Conservation (phyloP, 2,329 filamentous ascomycete species). For the Xylariaceae sp. region DNA sequence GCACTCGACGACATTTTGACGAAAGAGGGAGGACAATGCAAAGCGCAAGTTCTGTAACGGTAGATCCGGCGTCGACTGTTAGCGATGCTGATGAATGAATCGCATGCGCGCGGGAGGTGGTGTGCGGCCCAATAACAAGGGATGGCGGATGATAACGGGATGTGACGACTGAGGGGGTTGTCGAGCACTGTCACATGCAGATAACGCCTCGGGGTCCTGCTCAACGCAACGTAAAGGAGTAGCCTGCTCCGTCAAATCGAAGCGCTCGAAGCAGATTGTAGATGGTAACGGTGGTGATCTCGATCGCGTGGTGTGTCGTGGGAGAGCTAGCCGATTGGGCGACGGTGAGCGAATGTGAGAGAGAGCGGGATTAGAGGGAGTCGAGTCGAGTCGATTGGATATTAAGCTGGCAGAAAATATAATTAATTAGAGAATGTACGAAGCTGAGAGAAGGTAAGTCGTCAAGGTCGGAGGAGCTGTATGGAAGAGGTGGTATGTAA, state of each 20-base stretch:
- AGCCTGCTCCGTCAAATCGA: slow-evolving; percentile 18
- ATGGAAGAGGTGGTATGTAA: background rate
- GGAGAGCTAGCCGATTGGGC: background rate
- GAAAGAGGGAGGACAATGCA: slow-evolving; percentile 17
- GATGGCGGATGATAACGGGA: slow-evolving; percentile 17
- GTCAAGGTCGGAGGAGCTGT: background rate
- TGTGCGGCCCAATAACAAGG: slow-evolving; percentile 27
- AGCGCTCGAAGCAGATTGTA: slow-evolving; percentile 3
- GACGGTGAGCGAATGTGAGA: background rate
- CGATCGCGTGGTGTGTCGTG: slow-evolving; percentile 2
- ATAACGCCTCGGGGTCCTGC: slow-evolving; percentile 1
- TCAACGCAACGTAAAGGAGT: slow-evolving; percentile 7
- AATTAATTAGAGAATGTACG: too few species aligned
- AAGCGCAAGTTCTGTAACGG: slow-evolving; percentile 16
- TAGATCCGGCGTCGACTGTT: slow-evolving; percentile 20
- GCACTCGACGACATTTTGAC: slow-evolving; percentile 52
- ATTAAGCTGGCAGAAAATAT: too few species aligned
- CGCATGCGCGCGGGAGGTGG: slow-evolving; percentile 16
- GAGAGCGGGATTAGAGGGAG: background rate
- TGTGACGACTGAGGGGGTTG: slow-evolving; percentile 21
- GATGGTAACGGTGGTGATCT: background rate
- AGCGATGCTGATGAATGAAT: slow-evolving; percentile 18
- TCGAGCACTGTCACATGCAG: slow-evolving; percentile 25
- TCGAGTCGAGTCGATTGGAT: background rate
- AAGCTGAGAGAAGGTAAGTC: background rate